Conservation (phyloP, 2,329 filamentous ascomycete species). For the Penicillium palitans region DNA sequence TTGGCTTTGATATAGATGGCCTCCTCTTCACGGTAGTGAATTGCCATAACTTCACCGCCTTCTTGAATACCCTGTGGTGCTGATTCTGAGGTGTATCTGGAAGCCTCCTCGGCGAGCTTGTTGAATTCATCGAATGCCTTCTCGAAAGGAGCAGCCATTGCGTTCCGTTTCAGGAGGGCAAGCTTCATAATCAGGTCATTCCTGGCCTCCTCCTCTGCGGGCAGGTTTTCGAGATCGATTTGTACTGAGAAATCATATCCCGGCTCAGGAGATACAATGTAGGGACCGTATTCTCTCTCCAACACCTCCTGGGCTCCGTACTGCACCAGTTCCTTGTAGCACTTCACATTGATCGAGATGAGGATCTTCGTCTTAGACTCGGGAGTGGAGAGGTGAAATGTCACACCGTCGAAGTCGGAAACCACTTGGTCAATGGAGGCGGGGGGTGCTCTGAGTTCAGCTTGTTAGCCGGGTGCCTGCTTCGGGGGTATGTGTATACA, state of each 20-base stretch:
- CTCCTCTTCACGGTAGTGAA: constrained; percentile 98
- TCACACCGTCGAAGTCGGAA: constrained; percentile 98
- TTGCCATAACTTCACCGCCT: constrained; percentile 89
- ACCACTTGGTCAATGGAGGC: constrained; percentile 95
- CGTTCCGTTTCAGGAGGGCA: constrained; percentile 92
- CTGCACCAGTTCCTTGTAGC: constrained; percentile 85
- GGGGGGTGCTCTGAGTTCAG: constrained; percentile 67
- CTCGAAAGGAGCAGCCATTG: constrained; percentile 98
- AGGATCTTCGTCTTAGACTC: constrained; percentile 92
- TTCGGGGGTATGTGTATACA: constrained; percentile 33
- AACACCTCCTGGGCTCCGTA: constrained; percentile 93
- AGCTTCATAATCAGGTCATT: constrained; percentile 86
- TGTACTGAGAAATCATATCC: constrained; percentile 96
- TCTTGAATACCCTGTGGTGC: constrained; percentile 88
- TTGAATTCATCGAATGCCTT: constrained; percentile 94
- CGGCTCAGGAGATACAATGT: constrained; percentile 80
- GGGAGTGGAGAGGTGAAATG: constrained; percentile 96
- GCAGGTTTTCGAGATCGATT: constrained; percentile 84
- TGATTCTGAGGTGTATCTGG: constrained; percentile 89
- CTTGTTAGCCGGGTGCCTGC: constrained; percentile 41
- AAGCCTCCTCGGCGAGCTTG: constrained; percentile 79
- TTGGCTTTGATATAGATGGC: constrained; percentile 98
- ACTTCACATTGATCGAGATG: constrained; percentile 92
- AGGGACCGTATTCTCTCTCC: constrained; percentile 89
- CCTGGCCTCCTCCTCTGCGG: constrained; percentile 77